Base-by-base conservation (phyloP, 495 filamentous ascomycete genomes). In the Podospora australis region DNA sequence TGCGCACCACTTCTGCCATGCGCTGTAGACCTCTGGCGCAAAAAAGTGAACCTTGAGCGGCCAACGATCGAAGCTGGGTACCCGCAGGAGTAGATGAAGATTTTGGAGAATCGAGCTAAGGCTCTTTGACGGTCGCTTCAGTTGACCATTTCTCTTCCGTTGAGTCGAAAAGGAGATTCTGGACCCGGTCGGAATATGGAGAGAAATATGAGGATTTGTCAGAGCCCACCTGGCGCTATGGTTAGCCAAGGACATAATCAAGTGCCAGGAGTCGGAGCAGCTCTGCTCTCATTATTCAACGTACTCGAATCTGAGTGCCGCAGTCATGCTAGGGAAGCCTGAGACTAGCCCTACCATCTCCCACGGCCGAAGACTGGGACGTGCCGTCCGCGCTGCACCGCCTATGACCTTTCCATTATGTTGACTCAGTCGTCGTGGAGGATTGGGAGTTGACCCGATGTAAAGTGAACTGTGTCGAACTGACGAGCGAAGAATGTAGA, bases 251-350 rank as follows among this genome's bases (percentile, higher is more conserved):
- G 8, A 21, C 22, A 5, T 38, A n/a, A 13, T 14, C 0, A 7
- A 30, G 34, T 28, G 28, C n/a, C 11, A n/a, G 6, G 1, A 7
- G 17, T n/a, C 14, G 14, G 25, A n/a, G 29, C 13, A 25, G n/a
- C n/a, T n/a, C n/a, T n/a, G n/a, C n/a, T n/a, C n/a, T n/a, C n/a
- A n/a, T n/a, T n/a, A n/a, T n/a, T n/a, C 39, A 14, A 70, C 86
- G 53, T 76, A 96, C 88, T 98, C 92, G 57, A 98, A 98, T 59
- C 97, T 92, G 50, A 98, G 66, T 3, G 94, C 92, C 2, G 87
- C 88, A 16, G 88, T 79, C 54, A 82, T 81, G 45, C 83, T 89
- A 11, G 86, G 87, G 55, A 98, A 98, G 0, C 94, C 92, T 2
- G 85, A 83, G 1, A 97, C 88, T 5, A 96, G 74, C 24, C 81